Evolutionary conservation across 164 flowering plant species (phyloP), one percentile per base, ranked within the genome.

Genomic region (Tinospora cordifolia): DNA sequence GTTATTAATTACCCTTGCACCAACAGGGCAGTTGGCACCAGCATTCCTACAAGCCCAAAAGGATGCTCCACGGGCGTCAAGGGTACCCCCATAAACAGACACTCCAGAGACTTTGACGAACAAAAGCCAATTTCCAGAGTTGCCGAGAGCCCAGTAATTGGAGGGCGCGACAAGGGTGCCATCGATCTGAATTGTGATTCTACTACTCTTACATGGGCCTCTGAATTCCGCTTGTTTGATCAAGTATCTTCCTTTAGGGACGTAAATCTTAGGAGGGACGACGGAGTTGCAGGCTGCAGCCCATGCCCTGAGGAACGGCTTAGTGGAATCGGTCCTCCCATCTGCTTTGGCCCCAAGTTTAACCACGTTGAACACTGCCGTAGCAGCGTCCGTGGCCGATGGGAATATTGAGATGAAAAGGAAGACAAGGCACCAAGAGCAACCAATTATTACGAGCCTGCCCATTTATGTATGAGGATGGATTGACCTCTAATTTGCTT

Each of bases 91-190:
- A 5, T 63, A 59, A 19, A 79, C 62, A 0, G 72, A 63, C 36
- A 79, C 21, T 15, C 79, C 81, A 6, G 41, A 39, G 34, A 76
- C 79, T 25, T 41, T 6, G 9, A 15, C 13, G 75, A 79, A 79
- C 38, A 47, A 13, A 19, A 79, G 66, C 81, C 81, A 79, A 17
- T 60, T 67, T 0, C 57, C 75, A 6, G 70, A 17, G 3, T 46
- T n/a, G 24, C 67, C 70, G 9, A 73, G 70, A 3, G 11, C n/a
- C 2, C 30, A 41, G 30, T 73, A 79, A 54, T 76, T 22, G 1
- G 64, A 21, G 1, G 81, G 77, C 0, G 75, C 81, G 27, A 79
- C 66, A 12, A 79, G 49, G n/a, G 73, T 76, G 17, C 81, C 81
- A 12, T 75, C 68, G 3, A 77, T 75, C 19, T 24, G 71, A 24